Evolutionary conservation across 2,329 filamentous ascomycete genomes (phyloP).

Genomic region (Aureobasidium leucospermi): DNA sequence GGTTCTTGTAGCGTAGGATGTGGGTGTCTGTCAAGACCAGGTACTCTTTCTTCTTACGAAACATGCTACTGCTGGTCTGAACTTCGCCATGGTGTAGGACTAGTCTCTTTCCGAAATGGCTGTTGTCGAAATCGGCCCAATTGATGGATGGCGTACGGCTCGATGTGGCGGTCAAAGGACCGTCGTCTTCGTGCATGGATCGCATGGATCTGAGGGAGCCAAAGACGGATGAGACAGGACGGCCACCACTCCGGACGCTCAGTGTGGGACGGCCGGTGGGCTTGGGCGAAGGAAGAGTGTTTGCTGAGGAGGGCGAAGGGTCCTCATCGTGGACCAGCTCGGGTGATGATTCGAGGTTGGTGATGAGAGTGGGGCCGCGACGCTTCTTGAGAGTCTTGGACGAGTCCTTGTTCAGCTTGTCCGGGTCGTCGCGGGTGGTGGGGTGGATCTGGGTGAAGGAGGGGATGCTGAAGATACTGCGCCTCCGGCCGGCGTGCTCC

Average conservation of each 20-base stretch:
- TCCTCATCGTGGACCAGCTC: constrained; percentile 19
- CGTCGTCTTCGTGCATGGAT: constrained; percentile 46
- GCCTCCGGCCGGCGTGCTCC: constrained; percentile 22
- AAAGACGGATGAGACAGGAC: constrained; percentile 46
- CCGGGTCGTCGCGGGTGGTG: constrained; percentile 9
- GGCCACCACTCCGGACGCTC: constrained; percentile 22
- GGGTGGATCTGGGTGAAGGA: constrained; percentile 24
- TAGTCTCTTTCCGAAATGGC: constrained; percentile 27
- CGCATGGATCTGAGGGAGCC: constrained; percentile 50
- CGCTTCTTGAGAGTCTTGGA: constrained; percentile 22
- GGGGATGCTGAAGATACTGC: constrained; percentile 26
- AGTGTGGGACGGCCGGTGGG: constrained; percentile 22
- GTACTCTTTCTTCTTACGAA: constrained; percentile 66
- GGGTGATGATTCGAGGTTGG: constrained; percentile 19
- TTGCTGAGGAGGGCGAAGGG: constrained; percentile 18
- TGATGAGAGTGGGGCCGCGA: constrained; percentile 21
- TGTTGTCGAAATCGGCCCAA: constrained; percentile 28
- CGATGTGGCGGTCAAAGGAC: constrained; percentile 41
- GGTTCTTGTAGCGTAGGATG: constrained; percentile 61
- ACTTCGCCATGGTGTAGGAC: constrained; percentile 63
- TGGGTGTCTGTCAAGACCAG: constrained; percentile 63
- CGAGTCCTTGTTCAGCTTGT: constrained; percentile 26
- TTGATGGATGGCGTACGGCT: constrained; percentile 44
- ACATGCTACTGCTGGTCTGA: constrained; percentile 62
- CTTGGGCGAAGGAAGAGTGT: constrained; percentile 19